Evolutionary conservation across 202 grass and related monocot genomes (phyloP).

Genomic region (Alloteropsis angusta): DNA sequence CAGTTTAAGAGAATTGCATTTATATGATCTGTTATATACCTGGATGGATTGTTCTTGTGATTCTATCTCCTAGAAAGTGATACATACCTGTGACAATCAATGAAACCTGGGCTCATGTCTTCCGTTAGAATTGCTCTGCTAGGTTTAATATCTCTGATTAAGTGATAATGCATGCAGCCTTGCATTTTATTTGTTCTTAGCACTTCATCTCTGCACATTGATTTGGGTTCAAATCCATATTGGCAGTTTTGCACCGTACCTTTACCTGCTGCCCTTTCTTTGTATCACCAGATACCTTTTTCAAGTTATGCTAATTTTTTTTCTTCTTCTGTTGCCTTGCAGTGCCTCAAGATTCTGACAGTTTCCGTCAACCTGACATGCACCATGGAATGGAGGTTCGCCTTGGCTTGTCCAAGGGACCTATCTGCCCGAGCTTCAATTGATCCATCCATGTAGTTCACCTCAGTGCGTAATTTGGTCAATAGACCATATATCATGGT

Average conservation of each 20-base stretch:
- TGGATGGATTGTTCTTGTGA: no score
- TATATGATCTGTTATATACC: not conserved
- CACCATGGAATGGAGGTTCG: conserved; percentile 91
- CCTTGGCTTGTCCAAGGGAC: conserved; percentile 81
- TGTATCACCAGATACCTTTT: not conserved
- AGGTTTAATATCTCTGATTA: not conserved
- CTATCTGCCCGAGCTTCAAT: conserved; percentile 45
- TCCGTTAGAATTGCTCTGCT: not conserved
- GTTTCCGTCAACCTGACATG: conserved; percentile 53
- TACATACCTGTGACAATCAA: not conserved
- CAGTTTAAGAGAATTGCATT: not conserved
- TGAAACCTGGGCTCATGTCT: not conserved
- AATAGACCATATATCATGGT: conserved; percentile 14
- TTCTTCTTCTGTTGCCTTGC: conserved; percentile 14
- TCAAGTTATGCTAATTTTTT: not conserved
- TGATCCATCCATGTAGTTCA: conserved; percentile 28
- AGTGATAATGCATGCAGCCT: not conserved
- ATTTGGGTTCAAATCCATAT: not conserved
- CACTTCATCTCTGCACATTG: not conserved
- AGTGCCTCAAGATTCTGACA: conserved; percentile 88
- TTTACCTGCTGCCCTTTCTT: not conserved
- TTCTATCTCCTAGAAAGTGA: not conserved
- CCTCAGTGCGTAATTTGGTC: not conserved
- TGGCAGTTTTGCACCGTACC: not conserved
- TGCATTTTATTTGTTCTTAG: not conserved